Base-by-base conservation (phyloP, 768 basidiomycete genomes). In the Pleurotus citrinopileatus region DNA sequence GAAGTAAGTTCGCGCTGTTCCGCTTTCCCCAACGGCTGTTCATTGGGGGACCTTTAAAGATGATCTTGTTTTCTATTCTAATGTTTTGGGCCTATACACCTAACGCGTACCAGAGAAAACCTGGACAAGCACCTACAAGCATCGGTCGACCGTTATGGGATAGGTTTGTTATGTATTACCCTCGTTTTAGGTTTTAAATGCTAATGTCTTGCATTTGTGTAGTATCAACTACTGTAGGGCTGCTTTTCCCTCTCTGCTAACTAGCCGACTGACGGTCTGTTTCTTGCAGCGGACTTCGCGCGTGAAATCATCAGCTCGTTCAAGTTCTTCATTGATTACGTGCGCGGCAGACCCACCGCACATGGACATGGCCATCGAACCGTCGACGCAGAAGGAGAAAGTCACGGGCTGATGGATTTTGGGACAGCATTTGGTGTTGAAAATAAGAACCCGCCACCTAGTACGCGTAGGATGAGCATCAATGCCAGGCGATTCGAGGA, bases 71-170 rank as follows among this genome's bases (percentile, higher is more conserved):
- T 65, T 73, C 91, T 3, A 42, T 65, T 0, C 65, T 87, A 42
- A 94, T 94, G 88, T 79, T 81, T 73, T 94, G 89, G 89, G 88
- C 93, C 0, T 96, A 94, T 65, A 78, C 77, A 8, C 74, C 77
- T 58, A 75, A 70, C 0, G 92, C 94, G 60, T 95, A 94, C 69
- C 68, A 62, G 17, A 63, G 67, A n/a, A 57, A 70, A 25, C 58
- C 68, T 19, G 81, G 74, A 13, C 59, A 63, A 0, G 62, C 63
- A 6, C 67, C 76, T 34, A 89, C 86, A 1, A 76, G 81, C 29
- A 74, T 88, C 53, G 81, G 86, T 79, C 74, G 81, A 27, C 86
- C 91, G 1, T 67, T 94, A 17, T 84, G 79, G 82, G 90, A 94
- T 65, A 79, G 78, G 77, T 79, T 40, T 42, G 75, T 71, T 27